phyloP scores from a whole-genome alignment of 2,329 filamentous ascomycete genomes.

The Myriangium duriaei region DNA sequence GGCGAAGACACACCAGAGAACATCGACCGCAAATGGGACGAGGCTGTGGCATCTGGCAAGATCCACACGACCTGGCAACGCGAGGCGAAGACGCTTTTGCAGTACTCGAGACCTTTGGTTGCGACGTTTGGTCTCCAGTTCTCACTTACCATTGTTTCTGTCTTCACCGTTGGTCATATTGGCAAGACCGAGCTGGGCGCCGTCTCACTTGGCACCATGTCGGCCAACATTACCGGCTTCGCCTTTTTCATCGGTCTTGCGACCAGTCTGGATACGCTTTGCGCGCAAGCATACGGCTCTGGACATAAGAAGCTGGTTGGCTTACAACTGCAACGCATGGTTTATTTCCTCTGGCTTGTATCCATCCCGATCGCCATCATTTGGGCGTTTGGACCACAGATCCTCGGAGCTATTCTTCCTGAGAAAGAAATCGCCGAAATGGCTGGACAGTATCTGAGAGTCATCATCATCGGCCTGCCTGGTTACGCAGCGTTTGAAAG shows the following conservation, averaged over 20 bases:
- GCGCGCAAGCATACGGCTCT: slow-evolving; percentile 79
- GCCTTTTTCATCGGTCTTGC: slow-evolving; percentile 49
- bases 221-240: slow-evolving; percentile 33
- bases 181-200: slow-evolving; percentile 34
- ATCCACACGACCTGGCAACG: slow-evolving; percentile 85
- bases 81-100: slow-evolving; percentile 65
- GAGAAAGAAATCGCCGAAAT: slow-evolving; percentile 56
- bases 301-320: slow-evolving; percentile 80
- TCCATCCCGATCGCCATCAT: slow-evolving; percentile 60
- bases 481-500: slow-evolving; percentile 65
- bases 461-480: slow-evolving; percentile 57
- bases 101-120: slow-evolving; percentile 32
- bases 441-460: slow-evolving; percentile 58
- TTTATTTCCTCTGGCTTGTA: slow-evolving; percentile 58
- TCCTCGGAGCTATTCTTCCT: slow-evolving; percentile 53
- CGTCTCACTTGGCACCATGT: slow-evolving; percentile 34
- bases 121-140: slow-evolving; percentile 35
- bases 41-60: slow-evolving; percentile 65
- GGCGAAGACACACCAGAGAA: slow-evolving; percentile 38
- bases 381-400: slow-evolving; percentile 54
- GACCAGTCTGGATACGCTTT: slow-evolving; percentile 81
- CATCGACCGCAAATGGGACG: slow-evolving; percentile 66
- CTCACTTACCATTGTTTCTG: slow-evolving; percentile 31
- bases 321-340: slow-evolving; percentile 67
- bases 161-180: slow-evolving; percentile 35